Percentiles rank a stretch among this genome's conserved stretches.
Conservation (phyloP, 2,329 filamentous ascomycete genomes). For the Claviceps monticola region DNA sequence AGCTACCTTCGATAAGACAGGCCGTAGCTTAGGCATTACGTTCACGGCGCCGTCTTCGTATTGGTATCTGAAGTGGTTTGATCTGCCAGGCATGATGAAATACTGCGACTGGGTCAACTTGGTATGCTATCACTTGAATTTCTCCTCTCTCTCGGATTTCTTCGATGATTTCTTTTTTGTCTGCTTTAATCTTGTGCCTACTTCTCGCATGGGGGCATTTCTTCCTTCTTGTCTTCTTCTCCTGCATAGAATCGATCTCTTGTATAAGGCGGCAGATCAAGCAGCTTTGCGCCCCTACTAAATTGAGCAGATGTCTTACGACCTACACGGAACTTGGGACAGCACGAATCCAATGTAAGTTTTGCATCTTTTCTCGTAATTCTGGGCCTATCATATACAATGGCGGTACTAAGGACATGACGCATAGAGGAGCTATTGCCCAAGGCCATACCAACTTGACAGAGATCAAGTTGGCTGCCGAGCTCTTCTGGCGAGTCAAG, state of each 20-base stretch:
- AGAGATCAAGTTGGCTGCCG: slow-evolving; percentile 23
- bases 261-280: not conserved
- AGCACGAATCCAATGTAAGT: slow-evolving; percentile 12
- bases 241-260: not conserved
- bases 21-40: slow-evolving; percentile 9
- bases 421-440: not conserved
- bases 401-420: not conserved
- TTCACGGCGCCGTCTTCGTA: slow-evolving; percentile 14
- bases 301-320: slow-evolving; percentile 22
- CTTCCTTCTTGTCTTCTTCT: not conserved
- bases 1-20: slow-evolving; percentile 1
- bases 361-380: not conserved
- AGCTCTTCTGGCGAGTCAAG: slow-evolving; percentile 28
- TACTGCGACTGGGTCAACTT: slow-evolving; percentile 26
- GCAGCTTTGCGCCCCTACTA: not conserved
- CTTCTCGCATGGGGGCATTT: not conserved
- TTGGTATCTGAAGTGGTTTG: slow-evolving; percentile 18
- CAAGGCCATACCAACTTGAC: slow-evolving; percentile 27
- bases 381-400: not conserved
- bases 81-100: slow-evolving; percentile 9
- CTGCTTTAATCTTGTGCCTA: not conserved
- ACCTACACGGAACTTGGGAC: slow-evolving; percentile 30
- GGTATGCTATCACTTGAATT: not conserved
- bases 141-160: not conserved
- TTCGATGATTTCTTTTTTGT: not conserved